Conservation (phyloP, 208 protist species). For the Trypanosoma mega region DNA sequence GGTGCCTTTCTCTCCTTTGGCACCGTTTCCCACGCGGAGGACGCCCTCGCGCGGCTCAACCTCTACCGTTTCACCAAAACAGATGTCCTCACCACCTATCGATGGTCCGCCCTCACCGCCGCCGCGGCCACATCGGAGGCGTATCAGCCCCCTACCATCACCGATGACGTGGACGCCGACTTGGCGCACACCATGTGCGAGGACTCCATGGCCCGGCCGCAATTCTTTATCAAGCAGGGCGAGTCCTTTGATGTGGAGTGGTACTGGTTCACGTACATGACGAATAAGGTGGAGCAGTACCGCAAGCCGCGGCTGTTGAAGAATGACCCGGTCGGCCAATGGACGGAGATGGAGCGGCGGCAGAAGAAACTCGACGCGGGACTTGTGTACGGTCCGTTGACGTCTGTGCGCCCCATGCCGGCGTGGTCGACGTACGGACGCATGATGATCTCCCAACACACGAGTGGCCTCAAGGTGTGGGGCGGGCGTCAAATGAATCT, state of each 20-base stretch:
- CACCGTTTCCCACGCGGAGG: slow-evolving; percentile 68
- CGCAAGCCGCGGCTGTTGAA: slow-evolving; percentile 64
- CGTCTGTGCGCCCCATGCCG: slow-evolving; percentile 67
- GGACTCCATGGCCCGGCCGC: slow-evolving; percentile 73
- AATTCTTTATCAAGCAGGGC: slow-evolving; percentile 85
- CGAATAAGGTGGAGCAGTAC: slow-evolving; percentile 69
- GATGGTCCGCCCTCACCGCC: slow-evolving; percentile 68
- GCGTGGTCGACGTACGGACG: slow-evolving; percentile 85
- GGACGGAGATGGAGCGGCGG: slow-evolving; percentile 80
- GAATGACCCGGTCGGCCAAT: slow-evolving; percentile 64
- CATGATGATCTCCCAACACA: slow-evolving; percentile 81
- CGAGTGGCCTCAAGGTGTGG: slow-evolving; percentile 78
- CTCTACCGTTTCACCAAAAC: slow-evolving; percentile 73
- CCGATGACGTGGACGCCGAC: slow-evolving; percentile 47
- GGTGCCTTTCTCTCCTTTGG: slow-evolving; percentile 79
- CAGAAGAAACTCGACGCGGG: slow-evolving; percentile 57
- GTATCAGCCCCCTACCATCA: slow-evolving; percentile 66
- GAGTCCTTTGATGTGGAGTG: slow-evolving; percentile 68
- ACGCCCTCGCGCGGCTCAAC: slow-evolving; percentile 83
- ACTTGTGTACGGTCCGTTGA: slow-evolving; percentile 64
- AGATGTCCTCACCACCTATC: slow-evolving; percentile 75
- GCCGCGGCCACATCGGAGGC: slow-evolving; percentile 46
- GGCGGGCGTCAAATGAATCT: slow-evolving; percentile 79
- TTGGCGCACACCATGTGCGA: slow-evolving; percentile 84
- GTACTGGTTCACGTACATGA: slow-evolving; percentile 88